phyloP scores from a whole-genome alignment of 2,329 filamentous ascomycete species.

The Claviceps capensis region DNA sequence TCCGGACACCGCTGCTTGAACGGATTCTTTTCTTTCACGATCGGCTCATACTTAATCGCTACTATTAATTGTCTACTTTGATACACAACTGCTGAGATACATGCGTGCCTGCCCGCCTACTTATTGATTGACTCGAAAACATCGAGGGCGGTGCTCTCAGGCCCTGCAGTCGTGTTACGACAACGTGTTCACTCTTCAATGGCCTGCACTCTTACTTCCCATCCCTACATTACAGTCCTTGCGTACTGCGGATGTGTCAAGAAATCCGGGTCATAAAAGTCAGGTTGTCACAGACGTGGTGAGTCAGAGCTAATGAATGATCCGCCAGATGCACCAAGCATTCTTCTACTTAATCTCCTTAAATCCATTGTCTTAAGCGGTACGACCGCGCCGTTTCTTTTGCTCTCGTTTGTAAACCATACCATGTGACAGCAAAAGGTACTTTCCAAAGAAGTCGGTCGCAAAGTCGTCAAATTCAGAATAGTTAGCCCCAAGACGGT shows the following conservation, averaged over 20 bases:
- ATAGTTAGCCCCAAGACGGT: slow-evolving; percentile 53
- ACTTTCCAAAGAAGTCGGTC: slow-evolving; percentile 33
- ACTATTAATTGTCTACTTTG: background rate
- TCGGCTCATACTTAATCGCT: background rate
- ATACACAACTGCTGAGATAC: background rate
- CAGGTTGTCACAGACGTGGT: background rate
- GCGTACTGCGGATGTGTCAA: background rate
- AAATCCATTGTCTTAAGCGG: background rate
- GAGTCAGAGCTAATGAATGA: background rate
- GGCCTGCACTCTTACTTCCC: background rate
- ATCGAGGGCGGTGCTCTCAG: too few species aligned
- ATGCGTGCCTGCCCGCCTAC: background rate
- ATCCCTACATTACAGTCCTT: background rate
- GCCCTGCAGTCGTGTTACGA: too few species aligned
- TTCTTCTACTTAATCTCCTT: background rate
- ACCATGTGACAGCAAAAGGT: slow-evolving; percentile 31
- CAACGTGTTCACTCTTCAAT: background rate
- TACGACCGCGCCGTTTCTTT: slow-evolving; percentile 11
- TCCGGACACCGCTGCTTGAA: background rate
- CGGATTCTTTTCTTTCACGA: background rate
- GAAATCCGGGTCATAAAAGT: too few species aligned
- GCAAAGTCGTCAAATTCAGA: slow-evolving; percentile 42
- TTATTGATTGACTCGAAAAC: background rate
- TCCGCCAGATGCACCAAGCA: too few species aligned
- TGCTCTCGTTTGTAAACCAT: slow-evolving; percentile 23